Base-by-base conservation (phyloP, 208 protist genomes). In the Acanthamoeba healyi region DNA sequence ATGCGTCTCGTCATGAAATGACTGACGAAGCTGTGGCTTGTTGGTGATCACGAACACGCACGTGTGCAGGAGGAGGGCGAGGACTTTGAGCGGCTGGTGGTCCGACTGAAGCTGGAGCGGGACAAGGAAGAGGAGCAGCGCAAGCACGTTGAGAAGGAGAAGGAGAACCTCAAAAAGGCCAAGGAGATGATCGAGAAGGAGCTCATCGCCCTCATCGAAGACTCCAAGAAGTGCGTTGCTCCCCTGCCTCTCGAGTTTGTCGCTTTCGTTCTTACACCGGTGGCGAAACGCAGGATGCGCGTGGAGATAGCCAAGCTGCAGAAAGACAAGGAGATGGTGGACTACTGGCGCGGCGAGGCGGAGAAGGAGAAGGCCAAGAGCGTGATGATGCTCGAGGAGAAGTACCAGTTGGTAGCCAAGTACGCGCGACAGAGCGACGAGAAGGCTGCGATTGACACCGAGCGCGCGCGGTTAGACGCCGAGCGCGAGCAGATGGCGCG, bases 151-250 rank as follows among this genome's bases (percentile, higher is more conserved):
- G 84, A 91, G 32, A 74, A 72, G 56, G 84, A 91, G 38, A 63
- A 70, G 24, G 84, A 91, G 6, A 91, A 91, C 40, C 84, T 91
- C 36, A 65, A 72, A 34, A 91, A 70, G 84, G 84, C 84, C 51
- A 91, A 91, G 54, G 84, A 91, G 24, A 91, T 91, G 84, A 91
- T 91, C 56, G 84, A 91, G n/a, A 91, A 91, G 42, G 84, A 91
- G 22, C 84, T 91, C 32, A 91, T 74, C 17, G 56, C 61, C 15
- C 84, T 91, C 0, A 36, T 91, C 61, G 61, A 74, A 40, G 84
- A 91, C 36, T 74, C 51, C n/a, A 91, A 91, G 22, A 91, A 65
- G 84, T 91, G 63, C 34, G 34, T 34, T 32, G 42, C 29, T 42
- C 42, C 10, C 44, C 36, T 10, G 10, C 40, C 26, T 12, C 29